phyloP scores from a whole-genome alignment of 306 rosid species.

The Sicyos baderoa region DNA sequence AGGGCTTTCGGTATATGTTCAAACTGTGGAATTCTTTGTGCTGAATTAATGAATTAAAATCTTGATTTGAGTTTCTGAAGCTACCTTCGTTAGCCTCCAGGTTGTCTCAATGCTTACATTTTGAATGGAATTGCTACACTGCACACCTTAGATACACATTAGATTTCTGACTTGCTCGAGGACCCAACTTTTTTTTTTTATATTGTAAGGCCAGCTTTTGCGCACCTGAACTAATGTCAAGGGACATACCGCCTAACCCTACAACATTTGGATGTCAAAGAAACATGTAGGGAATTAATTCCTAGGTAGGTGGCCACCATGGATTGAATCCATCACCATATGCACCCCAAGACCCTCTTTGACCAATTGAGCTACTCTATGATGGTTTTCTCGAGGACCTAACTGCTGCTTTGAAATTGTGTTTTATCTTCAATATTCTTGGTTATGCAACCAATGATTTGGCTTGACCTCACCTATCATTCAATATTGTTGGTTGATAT shows the following conservation, averaged over 20 bases:
- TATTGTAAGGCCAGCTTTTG: no score
- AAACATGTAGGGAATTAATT: no score
- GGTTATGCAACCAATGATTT: background rate
- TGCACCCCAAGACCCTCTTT: no score
- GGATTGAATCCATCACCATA: no score
- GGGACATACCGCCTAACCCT: no score
- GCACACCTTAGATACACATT: background rate
- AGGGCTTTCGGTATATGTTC: constrained; percentile 6
- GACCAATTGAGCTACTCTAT: no score
- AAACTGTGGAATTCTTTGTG: background rate
- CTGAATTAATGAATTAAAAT: constrained; percentile 1
- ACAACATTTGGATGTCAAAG: no score
- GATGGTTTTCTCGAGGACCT: background rate
- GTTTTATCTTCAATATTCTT: background rate
- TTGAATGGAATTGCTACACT: background rate
- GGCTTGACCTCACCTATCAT: background rate
- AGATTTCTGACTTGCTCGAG: background rate
- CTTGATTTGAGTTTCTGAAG: background rate
- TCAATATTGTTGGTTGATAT: no score
- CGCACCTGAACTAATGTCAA: no score
- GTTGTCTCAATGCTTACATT: background rate
- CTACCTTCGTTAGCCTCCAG: background rate
- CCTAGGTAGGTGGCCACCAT: no score
- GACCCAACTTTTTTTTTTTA: no score
- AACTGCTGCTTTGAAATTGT: background rate